A percentile compares a stretch with the other conserved stretches of the same genome.
phyloP scores from a whole-genome alignment of 2,329 filamentous ascomycete species.

The Cladosporium sphaerospermum region DNA sequence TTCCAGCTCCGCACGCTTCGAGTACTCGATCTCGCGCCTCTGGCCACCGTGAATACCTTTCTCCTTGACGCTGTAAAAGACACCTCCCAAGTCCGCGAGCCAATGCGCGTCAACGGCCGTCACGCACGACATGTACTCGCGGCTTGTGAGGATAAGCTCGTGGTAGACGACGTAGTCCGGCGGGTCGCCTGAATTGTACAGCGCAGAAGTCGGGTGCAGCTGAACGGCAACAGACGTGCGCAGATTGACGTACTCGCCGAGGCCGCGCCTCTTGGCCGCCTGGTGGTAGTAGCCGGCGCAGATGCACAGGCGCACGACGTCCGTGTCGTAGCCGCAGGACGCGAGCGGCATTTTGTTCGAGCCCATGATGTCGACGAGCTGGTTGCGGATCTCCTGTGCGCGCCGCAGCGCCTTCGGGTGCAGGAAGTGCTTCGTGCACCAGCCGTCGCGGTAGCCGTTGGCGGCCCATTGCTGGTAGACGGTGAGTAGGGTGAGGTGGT shows the following conservation, averaged over 20 bases:
- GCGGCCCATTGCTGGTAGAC: conserved; percentile 94
- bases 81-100: conserved; percentile 91
- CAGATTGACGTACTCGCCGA: conserved; percentile 95
- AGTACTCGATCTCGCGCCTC: conserved; percentile 26
- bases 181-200: conserved; percentile 88
- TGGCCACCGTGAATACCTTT: conserved; percentile 60
- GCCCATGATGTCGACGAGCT: conserved; percentile 88
- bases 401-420: conserved; percentile 90
- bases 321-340: conserved; percentile 95
- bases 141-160: conserved; percentile 91
- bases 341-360: conserved; percentile 83
- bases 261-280: conserved; percentile 89
- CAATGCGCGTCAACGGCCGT: conserved; percentile 94
- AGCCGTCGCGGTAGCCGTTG: conserved; percentile 82
- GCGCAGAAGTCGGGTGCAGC: conserved; percentile 84
- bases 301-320: conserved; percentile 90
- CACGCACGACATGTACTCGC: conserved; percentile 97
- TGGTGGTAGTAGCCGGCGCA: conserved; percentile 98
- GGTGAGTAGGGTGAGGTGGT: conserved; percentile 90
- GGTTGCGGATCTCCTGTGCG: conserved; percentile 89
- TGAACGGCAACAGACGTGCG: conserved; percentile 91
- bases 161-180: conserved; percentile 98
- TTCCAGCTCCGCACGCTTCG: conserved; percentile 27
- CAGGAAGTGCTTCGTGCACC: conserved; percentile 89
- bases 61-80: conserved; percentile 96